These are phyloP conservation scores for Diplodia intermedia DNA, from an alignment of 2,329 filamentous ascomycete species.

Conservation along the genomic window DNA sequence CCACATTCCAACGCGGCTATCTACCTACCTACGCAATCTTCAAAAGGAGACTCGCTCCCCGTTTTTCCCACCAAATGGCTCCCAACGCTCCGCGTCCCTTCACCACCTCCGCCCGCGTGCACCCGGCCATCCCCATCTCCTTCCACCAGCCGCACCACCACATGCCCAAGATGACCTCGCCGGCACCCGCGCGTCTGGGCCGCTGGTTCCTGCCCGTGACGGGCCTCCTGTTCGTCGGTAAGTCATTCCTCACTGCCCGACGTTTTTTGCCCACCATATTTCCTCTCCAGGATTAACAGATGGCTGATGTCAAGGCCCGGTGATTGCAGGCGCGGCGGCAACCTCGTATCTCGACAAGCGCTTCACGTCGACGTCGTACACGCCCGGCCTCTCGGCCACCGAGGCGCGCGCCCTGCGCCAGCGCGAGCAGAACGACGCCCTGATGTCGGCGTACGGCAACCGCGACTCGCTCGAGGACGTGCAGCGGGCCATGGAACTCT, in stretches of 20 bases:
- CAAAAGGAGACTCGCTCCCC: neutral
- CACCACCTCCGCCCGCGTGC: constrained; percentile 32
- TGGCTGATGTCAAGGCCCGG: neutral
- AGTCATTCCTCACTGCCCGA: neutral
- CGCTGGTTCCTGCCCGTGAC: constrained; percentile 27
- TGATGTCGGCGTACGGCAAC: constrained; percentile 30
- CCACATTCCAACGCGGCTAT: neutral
- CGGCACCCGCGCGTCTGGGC: constrained; percentile 13
- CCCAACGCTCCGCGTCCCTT: constrained; percentile 31
- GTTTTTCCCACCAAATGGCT: constrained; percentile 3
- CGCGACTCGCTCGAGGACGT: constrained; percentile 31
- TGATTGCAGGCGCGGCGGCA: constrained; percentile 24
- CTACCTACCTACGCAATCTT: neutral
- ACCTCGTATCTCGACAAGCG: constrained; percentile 29
- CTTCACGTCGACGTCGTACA: constrained; percentile 19
- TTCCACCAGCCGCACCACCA: constrained; percentile 22
- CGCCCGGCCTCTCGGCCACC: constrained; percentile 14
- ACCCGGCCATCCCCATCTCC: constrained; percentile 29
- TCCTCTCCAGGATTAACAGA: too few relatives aligned
- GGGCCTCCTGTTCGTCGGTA: constrained; percentile 23
- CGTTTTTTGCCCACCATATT: neutral
- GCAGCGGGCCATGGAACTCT: constrained; percentile 32
- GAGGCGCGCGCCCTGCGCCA: constrained; percentile 12
- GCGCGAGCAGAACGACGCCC: constrained; percentile 31
- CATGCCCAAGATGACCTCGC: constrained; percentile 22